phyloP scores from a whole-genome alignment of 176 grass and related monocot species.

The Dactylis glomerata region DNA sequence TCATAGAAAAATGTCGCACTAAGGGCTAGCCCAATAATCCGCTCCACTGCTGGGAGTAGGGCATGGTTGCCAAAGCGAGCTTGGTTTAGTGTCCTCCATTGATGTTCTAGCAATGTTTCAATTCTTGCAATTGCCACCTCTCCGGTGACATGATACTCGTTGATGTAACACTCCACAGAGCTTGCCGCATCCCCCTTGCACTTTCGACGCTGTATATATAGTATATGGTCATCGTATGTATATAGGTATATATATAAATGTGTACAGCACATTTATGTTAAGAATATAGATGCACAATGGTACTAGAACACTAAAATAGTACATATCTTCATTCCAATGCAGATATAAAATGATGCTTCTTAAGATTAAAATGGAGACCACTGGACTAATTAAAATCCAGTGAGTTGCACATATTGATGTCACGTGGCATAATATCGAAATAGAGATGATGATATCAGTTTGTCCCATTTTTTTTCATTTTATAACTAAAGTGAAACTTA shows the following conservation, averaged over 20 bases:
- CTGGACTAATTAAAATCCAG: neutral
- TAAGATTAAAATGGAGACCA: neutral
- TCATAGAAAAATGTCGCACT: neutral
- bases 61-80: neutral
- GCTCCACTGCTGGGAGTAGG: neutral
- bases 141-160: neutral
- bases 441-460: neutral
- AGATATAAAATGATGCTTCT: too few relatives aligned
- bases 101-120: neutral
- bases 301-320: neutral
- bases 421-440: neutral
- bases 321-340: too few relatives aligned
- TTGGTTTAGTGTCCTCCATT: neutral
- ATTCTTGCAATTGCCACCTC: neutral
- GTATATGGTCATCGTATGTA: too few relatives aligned
- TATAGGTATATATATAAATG: neutral
- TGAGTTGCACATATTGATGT: neutral
- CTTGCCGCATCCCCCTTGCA: neutral
- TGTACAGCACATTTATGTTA: neutral
- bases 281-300: neutral
- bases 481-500: neutral
- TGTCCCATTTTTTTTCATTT: neutral
- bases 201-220: neutral
- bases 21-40: neutral
- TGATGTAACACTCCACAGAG: neutral